Percentiles rank a stretch among this genome's conserved stretches.
These are phyloP conservation scores for Ogataea nakhonphanomensis DNA, from an alignment of 805 yeast species.

Conservation along the genomic window DNA sequence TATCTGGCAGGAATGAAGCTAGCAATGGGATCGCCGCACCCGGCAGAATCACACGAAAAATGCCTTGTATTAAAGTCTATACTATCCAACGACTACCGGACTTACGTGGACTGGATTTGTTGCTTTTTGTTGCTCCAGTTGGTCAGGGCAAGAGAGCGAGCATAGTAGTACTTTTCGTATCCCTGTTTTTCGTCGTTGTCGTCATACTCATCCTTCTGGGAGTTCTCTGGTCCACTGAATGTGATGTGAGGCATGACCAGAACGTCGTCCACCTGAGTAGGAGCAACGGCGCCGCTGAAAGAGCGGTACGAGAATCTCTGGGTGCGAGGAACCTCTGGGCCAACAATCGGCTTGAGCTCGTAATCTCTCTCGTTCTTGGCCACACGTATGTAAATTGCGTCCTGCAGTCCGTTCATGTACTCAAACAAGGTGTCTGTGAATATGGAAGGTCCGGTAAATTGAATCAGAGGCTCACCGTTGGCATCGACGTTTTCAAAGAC, in stretches of 20 bases:
- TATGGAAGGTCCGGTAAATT: conserved; percentile 34
- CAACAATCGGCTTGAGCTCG: conserved; percentile 25
- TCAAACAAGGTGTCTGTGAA: conserved; percentile 34
- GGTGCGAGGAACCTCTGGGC: conserved; percentile 27
- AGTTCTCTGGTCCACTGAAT: conserved; percentile 25
- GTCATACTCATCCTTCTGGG: conserved; percentile 28
- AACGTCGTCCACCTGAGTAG: conserved; percentile 32
- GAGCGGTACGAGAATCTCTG: conserved; percentile 30
- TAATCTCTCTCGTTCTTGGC: conserved; percentile 31
- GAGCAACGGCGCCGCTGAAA: conserved; percentile 31
- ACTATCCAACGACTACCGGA: neutral
- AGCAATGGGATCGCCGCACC: neutral
- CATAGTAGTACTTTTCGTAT: conserved; percentile 28
- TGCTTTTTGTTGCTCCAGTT: conserved; percentile 25
- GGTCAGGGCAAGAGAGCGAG: conserved; percentile 29
- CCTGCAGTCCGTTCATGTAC: conserved; percentile 27
- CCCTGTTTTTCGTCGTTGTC: conserved; percentile 29
- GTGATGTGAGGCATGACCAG: conserved; percentile 32
- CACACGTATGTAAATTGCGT: conserved; percentile 29
- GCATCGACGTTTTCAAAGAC: conserved; percentile 31
- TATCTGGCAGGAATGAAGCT: no score
- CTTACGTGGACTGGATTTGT: conserved; percentile 17
- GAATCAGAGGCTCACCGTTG: conserved; percentile 33
- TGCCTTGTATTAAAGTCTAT: conserved; percentile 1
- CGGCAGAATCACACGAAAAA: neutral